Percentiles rank a stretch among this genome's conserved stretches.
These are phyloP conservation scores for Geranium rotundifolium DNA, from an alignment of 345 rosid species.

Conservation along the genomic window DNA sequence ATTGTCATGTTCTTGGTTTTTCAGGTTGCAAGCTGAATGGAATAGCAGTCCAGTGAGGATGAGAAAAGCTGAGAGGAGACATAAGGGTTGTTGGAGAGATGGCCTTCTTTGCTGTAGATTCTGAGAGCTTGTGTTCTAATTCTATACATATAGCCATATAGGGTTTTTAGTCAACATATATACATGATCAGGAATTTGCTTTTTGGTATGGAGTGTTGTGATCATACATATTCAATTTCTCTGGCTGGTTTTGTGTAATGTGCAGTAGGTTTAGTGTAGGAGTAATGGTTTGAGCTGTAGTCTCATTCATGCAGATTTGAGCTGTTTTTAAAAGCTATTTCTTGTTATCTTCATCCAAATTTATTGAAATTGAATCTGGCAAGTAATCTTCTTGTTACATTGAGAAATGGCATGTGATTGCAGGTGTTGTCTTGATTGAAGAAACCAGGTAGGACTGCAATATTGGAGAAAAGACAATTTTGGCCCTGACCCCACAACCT, in stretches of 20 bases:
- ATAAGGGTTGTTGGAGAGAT: conserved; percentile 55
- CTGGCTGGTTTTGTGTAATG: neutral
- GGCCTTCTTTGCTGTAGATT: conserved; percentile 79
- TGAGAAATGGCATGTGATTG: too few species aligned
- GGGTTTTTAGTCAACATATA: neutral
- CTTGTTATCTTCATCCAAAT: neutral
- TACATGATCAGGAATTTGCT: too few species aligned
- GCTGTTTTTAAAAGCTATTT: neutral
- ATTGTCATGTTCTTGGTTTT: too few species aligned
- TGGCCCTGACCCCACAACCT: too few species aligned
- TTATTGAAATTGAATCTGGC: too few species aligned
- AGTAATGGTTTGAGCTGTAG: neutral
- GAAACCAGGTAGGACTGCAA: too few species aligned
- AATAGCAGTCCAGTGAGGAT: conserved; percentile 84
- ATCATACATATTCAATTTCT: neutral
- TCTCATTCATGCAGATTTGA: neutral
- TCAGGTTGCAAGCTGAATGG: conserved; percentile 89
- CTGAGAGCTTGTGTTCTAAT: conserved; percentile 33
- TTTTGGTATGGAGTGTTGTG: neutral
- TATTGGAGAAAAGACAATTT: too few species aligned
- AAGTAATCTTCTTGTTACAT: too few species aligned
- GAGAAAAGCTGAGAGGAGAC: conserved; percentile 56
- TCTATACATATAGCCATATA: too few species aligned
- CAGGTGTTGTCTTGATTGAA: too few species aligned
- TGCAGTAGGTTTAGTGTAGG: neutral